phyloP scores from a whole-genome alignment of 1,284 basidiomycete species.

The Ceratobasidium papillatum region DNA sequence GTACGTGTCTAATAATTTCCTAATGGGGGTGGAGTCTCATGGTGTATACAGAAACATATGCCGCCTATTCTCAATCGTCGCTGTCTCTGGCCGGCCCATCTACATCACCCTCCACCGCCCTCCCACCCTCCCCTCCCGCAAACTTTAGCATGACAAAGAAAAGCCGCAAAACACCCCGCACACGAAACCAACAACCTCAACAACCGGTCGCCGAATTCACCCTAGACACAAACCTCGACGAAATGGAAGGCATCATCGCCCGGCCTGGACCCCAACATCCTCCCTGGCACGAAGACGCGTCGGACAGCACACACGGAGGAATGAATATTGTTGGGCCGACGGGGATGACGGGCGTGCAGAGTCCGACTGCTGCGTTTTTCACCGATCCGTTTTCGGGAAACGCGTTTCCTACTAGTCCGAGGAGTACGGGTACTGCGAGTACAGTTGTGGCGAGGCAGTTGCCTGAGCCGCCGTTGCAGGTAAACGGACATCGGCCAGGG shows the following conservation, averaged over 20 bases:
- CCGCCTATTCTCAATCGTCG: conserved; percentile 3
- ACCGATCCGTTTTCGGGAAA: conserved; percentile 30
- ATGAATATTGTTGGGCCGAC: conserved; percentile 17
- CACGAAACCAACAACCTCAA: background rate
- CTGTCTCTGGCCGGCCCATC: conserved; percentile 10
- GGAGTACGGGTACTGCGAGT: background rate
- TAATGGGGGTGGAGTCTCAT: background rate
- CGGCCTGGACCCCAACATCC: conserved; percentile 26
- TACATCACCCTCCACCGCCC: background rate
- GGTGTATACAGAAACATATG: background rate
- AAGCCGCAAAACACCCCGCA: conserved; percentile 18
- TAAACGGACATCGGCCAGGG: conserved; percentile 25
- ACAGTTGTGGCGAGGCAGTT: background rate
- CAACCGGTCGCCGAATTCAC: conserved; percentile 51
- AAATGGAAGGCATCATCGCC: conserved; percentile 84
- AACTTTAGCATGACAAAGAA: conserved; percentile 1
- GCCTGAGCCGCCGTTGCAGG: conserved; percentile 9
- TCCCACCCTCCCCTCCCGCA: conserved; percentile 28
- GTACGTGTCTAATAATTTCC: background rate
- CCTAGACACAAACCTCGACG: conserved; percentile 80
- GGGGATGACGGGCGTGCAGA: conserved; percentile 30
- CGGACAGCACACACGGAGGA: conserved; percentile 4
- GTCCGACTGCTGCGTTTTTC: conserved; percentile 27
- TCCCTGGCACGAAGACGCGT: conserved; percentile 31
- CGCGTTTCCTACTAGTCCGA: conserved; percentile 17